Base-by-base conservation (phyloP, 2,329 filamentous ascomycete genomes). In the Sclerotinia minor region DNA sequence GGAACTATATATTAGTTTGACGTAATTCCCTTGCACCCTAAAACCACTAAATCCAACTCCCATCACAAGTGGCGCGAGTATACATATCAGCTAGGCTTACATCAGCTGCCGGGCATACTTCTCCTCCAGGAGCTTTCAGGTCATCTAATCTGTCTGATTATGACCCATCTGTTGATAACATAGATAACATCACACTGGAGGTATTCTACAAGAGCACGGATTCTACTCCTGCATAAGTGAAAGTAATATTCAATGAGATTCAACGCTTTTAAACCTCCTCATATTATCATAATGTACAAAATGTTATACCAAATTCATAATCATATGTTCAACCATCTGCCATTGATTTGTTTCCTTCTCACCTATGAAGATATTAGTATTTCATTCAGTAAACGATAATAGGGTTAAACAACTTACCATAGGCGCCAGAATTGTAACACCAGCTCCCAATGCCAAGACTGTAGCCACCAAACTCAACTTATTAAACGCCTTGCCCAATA, bases 401-500 rank as follows among this genome's bases (percentile, higher is more conserved):
- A 29, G 29, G 24, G 11, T 26, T 26, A 38, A 49, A 53, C 21
- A 26, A 83, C 90, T 83, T 83, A 97, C 95, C 86, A 98, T 87
- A 38, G 95, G 95, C 65, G 89, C 89, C 75, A 98, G 82, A 67
- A 92, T 85, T 71, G 89, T 78, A 21, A 97, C 94, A 57, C 92
- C 93, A 50, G 86, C 83, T 57, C 86, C 86, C 73, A 98, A 83
- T 24, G 92, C 94, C 52, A 90, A 82, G 49, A 99, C 93, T 0
- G 95, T 99, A 21, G 86, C 83, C 49, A 97, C 79, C 76, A 99
- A 86, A 73, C 93, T 91, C 67, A 93, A 77, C 82, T 96, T 97
- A 77, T 94, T 95, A 79, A 99, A 99, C 2, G 92, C 92, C 79
- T 93, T 95, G 70, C 93, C 95, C 21, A 99, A 81, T 53, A 98